Base-by-base conservation (phyloP, 495 filamentous ascomycete genomes). In the Bathelium albidoporum region DNA sequence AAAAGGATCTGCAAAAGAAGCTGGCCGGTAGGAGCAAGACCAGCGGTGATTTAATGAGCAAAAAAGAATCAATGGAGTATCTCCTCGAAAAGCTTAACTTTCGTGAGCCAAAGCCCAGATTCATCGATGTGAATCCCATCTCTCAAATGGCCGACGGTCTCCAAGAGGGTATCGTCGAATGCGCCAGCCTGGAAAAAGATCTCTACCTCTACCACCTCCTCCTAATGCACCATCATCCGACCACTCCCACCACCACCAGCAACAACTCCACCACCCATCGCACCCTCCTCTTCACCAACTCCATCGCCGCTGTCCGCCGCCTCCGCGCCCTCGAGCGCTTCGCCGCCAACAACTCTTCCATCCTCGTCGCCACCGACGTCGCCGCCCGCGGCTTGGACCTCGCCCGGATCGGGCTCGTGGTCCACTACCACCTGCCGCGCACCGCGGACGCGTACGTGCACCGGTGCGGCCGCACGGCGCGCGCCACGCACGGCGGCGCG, bases 311-410 rank as follows among this genome's bases (percentile, higher is more conserved):
- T 1, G 92, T 95, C 68, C 88, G 91, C 16, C 91, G 94, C 31
- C 80, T 98, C 22, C 87, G 94, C 52, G 93, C 90, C 16, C 80
- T 98, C 10, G 94, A 98, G 70, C 87, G 89, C 26, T 97, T 97
- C 75, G 76, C 76, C 12, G 76, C 83, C 18, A 75, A 83, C 26
- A 60, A 53, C 20, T 32, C n/a, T 12, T 84, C 87, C 2, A 89
- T 97, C 60, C 83, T 98, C 1, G 82, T 98, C 12, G 93, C 95
- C 1, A 97, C 94, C 1, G 94, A 98, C 71, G 92, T 97, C 49
- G 95, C 94, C 0, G 93, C 95, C n/a, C 85, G 94, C 64, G 94
- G 94, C 70, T 85, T 98, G 59, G 94, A 98, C 76, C 96, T 98
- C 72, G 87, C 88, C 58, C 83, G 83, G 32, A 89, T 97, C 49